Percentiles rank a stretch among this genome's conserved stretches.
phyloP scores from a whole-genome alignment of 805 yeast genomes.

The Wickerhamomyces hampshirensis region DNA sequence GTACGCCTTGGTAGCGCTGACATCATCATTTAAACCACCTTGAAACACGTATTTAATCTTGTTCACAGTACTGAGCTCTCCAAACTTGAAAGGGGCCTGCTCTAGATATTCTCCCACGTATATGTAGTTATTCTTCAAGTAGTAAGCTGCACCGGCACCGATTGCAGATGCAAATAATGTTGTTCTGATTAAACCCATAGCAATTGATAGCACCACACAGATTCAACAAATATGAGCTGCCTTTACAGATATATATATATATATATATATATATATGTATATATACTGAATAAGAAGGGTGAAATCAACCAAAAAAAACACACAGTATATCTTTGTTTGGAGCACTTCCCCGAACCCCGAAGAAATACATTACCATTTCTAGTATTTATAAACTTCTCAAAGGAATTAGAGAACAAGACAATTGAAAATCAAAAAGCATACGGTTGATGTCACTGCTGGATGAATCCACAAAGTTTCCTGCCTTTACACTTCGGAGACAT shows the following conservation, averaged over 20 bases:
- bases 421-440: no score
- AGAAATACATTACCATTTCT: no score
- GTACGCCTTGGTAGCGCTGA: slow-evolving; percentile 3
- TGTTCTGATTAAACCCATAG: slow-evolving; percentile 8
- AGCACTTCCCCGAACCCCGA: no score
- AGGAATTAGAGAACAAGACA: no score
- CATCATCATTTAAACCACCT: slow-evolving; percentile 10
- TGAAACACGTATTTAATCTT: slow-evolving; percentile 5
- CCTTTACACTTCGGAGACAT: slow-evolving; percentile 17
- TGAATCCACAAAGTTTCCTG: slow-evolving; percentile 11
- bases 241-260: no score
- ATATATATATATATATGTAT: no score
- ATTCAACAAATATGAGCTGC: no score
- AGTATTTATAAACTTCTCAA: no score
- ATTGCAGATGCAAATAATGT: slow-evolving; percentile 3
- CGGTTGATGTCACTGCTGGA: slow-evolving; percentile 1
- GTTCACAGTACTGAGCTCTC: neutral
- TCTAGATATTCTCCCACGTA: slow-evolving; percentile 17
- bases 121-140: slow-evolving; percentile 9
- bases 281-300: no score
- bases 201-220: neutral
- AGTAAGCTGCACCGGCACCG: slow-evolving; percentile 9
- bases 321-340: no score
- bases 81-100: slow-evolving; percentile 9
- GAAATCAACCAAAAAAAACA: no score